These are phyloP conservation scores for Hura crepitans DNA, from an alignment of 441 rosid species.

Conservation along the genomic window DNA sequence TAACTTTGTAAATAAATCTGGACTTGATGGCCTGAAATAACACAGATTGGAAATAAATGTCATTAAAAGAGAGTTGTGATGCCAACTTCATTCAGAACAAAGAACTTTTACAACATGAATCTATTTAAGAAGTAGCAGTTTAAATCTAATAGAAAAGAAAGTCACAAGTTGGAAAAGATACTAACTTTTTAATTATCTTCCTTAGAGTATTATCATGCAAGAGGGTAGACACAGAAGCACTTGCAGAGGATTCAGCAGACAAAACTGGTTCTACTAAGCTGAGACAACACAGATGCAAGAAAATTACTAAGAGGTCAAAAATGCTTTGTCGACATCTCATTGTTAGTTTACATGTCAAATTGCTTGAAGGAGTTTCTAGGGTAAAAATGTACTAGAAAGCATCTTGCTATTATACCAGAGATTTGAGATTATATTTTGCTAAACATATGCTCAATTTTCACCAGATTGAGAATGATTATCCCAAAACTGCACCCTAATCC, in stretches of 20 bases:
- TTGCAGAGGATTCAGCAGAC: constrained; percentile 29
- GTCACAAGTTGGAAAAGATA: constrained; percentile 18
- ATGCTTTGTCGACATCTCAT: not conserved
- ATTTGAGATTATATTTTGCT: too few species aligned
- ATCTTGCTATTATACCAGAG: too few species aligned
- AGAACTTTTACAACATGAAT: constrained; percentile 15
- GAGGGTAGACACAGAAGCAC: constrained; percentile 38
- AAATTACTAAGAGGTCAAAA: not conserved
- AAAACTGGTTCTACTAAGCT: constrained; percentile 28
- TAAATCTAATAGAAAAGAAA: constrained; percentile 5
- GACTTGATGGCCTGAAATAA: constrained; percentile 46
- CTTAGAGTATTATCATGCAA: constrained; percentile 37
- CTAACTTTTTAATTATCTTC: constrained; percentile 55
- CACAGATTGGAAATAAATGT: not conserved
- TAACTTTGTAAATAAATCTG: constrained; percentile 39
- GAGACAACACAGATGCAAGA: constrained; percentile 14
- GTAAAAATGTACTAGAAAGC: not conserved
- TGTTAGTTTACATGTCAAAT: not conserved
- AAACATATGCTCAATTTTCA: too few species aligned
- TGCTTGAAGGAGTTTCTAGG: not conserved
- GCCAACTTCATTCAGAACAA: constrained; percentile 26
- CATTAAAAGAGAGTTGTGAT: not conserved
- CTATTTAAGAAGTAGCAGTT: not conserved
- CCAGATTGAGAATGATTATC: too few species aligned
- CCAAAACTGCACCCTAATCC: too few species aligned